Percentiles rank a stretch among this genome's conserved stretches.
phyloP scores from a whole-genome alignment of 495 filamentous ascomycete genomes.

The Penicillium diatomitis region DNA sequence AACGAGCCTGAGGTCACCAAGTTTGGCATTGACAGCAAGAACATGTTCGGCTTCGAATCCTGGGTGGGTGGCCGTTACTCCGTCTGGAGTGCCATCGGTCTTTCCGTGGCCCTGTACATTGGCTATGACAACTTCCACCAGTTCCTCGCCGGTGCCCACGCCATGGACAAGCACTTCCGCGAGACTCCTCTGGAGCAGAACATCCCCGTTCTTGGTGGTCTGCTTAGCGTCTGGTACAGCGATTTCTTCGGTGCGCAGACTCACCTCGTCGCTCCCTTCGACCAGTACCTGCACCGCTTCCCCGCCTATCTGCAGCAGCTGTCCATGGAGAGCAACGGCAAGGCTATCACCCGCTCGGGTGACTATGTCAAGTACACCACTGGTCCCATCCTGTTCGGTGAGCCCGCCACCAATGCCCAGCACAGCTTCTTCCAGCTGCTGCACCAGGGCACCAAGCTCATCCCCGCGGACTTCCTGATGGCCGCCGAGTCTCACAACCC shows the following conservation, averaged over 20 bases:
- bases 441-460: conserved; percentile 98
- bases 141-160: conserved; percentile 90
- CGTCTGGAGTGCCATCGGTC: conserved; percentile 96
- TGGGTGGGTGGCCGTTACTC: conserved; percentile 98
- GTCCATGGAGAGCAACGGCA: conserved; percentile 99
- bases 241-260: conserved; percentile 98
- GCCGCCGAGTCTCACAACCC: conserved; percentile 96
- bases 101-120: conserved; percentile 88
- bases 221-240: conserved; percentile 96
- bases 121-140: conserved; percentile 96
- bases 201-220: conserved; percentile 84
- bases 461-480: conserved; percentile 95
- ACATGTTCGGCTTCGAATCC: conserved; percentile 98
- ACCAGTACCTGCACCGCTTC: conserved; percentile 98
- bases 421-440: conserved; percentile 99
- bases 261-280: conserved; percentile 94
- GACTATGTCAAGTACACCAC: conserved; percentile 96
- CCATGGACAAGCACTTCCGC: conserved; percentile 98
- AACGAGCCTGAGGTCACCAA: conserved; percentile 93
- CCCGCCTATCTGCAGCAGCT: conserved; percentile 97
- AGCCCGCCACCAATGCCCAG: conserved; percentile 97
- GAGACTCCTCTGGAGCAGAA: conserved; percentile 86
- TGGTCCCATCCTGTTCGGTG: conserved; percentile 88
- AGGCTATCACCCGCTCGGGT: conserved; percentile 86
- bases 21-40: conserved; percentile 94